phyloP scores from a whole-genome alignment of 1,284 basidiomycete species.

The Caloboletus firmus region DNA sequence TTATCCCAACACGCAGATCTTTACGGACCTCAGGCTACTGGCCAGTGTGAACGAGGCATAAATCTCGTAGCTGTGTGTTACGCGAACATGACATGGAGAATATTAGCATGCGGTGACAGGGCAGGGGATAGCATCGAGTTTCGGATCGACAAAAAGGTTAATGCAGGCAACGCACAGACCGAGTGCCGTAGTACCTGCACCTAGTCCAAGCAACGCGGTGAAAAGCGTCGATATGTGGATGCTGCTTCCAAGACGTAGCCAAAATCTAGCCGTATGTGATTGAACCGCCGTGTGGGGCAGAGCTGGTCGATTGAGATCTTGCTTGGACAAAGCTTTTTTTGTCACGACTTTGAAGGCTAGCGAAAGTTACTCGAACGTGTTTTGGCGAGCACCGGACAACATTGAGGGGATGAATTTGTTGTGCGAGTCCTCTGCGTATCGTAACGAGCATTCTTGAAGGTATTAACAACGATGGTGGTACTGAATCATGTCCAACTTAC shows the following conservation, averaged over 20 bases:
- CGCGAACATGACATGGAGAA: background rate
- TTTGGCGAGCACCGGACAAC: background rate
- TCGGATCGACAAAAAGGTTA: conserved; percentile 10
- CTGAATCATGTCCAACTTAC: too few relatives aligned
- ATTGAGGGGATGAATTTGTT: background rate
- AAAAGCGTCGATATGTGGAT: conserved; percentile 46
- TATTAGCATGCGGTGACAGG: background rate
- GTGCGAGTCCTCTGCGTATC: conserved; percentile 2
- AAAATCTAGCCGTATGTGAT: background rate
- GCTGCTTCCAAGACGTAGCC: conserved; percentile 19
- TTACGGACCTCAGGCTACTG: conserved; percentile 56
- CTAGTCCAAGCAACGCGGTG: conserved; percentile 47
- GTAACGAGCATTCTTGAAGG: conserved; percentile 3
- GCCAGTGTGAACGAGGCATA: conserved; percentile 61
- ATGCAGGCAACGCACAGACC: conserved; percentile 49
- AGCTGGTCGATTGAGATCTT: conserved; percentile 10
- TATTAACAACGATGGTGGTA: background rate
- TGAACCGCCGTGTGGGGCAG: conserved; percentile 2
- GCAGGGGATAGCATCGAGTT: background rate
- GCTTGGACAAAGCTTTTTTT: background rate
- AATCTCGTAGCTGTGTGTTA: conserved; percentile 55
- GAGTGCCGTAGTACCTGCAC: conserved; percentile 50
- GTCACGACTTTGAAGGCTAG: background rate
- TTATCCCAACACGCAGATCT: conserved; percentile 65
- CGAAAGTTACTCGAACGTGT: background rate